A percentile compares a stretch with the other conserved stretches of the same genome.
phyloP scores from a whole-genome alignment of 169 alveolate species.

The Eimeria acervulina region DNA sequence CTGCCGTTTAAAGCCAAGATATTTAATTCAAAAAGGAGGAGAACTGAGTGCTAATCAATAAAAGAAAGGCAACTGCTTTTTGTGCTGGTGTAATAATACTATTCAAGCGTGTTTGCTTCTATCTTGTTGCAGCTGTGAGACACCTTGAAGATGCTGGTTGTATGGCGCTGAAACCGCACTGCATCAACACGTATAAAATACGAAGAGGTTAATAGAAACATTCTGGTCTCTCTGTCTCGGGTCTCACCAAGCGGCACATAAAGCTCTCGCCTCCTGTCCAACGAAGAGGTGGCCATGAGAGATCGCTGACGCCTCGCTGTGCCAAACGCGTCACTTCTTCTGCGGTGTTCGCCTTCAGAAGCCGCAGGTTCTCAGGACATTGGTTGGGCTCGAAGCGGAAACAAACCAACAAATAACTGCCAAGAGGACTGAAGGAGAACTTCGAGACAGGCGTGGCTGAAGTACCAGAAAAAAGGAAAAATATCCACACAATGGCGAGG shows the following conservation, averaged over 20 bases:
- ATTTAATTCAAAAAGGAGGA: no score
- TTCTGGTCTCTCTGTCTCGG: no score
- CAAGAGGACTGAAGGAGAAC: conserved; percentile 34
- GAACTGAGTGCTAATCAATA: no score
- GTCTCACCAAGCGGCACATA: conserved; percentile 70
- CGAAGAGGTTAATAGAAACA: no score
- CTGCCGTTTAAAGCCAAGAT: no score
- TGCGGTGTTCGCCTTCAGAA: not conserved
- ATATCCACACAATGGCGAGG: not conserved
- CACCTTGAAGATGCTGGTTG: no score
- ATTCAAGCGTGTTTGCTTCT: no score
- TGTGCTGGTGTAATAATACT: no score
- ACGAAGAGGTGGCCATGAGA: conserved; percentile 75
- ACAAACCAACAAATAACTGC: conserved; percentile 1
- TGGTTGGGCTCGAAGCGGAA: conserved; percentile 10
- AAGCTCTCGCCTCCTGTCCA: conserved; percentile 60
- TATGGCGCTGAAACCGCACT: no score
- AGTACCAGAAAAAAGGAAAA: not conserved
- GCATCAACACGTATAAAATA: no score
- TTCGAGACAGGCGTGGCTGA: conserved; percentile 40
- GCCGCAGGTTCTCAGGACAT: conserved; percentile 41
- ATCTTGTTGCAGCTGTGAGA: no score
- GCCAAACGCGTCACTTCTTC: conserved; percentile 15
- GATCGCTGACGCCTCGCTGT: conserved; percentile 33
- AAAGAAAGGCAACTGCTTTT: no score